A percentile compares a stretch with the other conserved stretches of the same genome.
Conservation (phyloP, 139 green algal genomes). For the Diplosphaera chodatii region DNA sequence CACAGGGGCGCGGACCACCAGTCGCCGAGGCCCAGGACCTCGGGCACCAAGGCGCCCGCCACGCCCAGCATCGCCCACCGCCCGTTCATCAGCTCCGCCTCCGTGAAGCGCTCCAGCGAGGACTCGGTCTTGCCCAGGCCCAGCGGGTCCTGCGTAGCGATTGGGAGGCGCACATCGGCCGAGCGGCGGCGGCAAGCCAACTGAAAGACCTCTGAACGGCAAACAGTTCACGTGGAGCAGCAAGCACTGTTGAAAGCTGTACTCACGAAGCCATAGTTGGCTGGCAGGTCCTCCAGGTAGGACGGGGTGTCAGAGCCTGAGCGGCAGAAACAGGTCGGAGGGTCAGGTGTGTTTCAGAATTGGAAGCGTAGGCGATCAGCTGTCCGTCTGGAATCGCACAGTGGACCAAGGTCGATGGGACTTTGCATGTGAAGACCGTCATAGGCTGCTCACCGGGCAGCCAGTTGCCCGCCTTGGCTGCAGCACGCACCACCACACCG, state of each 20-base stretch:
- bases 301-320: constrained; percentile 29
- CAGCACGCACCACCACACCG: not conserved
- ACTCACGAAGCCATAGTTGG: constrained; percentile 2
- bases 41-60: constrained; percentile 53
- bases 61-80: constrained; percentile 44
- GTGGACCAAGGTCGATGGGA: not conserved
- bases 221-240: not conserved
- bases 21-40: constrained; percentile 31
- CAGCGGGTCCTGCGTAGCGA: constrained; percentile 85
- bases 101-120: constrained; percentile 25
- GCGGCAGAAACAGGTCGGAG: constrained; percentile 12
- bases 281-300: constrained; percentile 36
- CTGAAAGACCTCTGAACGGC: not conserved
- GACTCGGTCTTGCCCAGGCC: constrained; percentile 44
- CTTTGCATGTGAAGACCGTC: too few relatives aligned
- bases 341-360: too few relatives aligned
- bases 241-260: not conserved
- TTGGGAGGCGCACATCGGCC: not conserved
- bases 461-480: not conserved
- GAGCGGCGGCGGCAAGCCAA: not conserved
- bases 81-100: constrained; percentile 60
- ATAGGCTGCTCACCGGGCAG: too few relatives aligned
- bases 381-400: too few relatives aligned
- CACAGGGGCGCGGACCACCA: not conserved
- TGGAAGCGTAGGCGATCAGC: constrained; percentile 7